Percentiles rank a stretch among this genome's conserved stretches.
Conservation (phyloP, 2,329 filamentous ascomycete species). For the Alternaria incomplexa region DNA sequence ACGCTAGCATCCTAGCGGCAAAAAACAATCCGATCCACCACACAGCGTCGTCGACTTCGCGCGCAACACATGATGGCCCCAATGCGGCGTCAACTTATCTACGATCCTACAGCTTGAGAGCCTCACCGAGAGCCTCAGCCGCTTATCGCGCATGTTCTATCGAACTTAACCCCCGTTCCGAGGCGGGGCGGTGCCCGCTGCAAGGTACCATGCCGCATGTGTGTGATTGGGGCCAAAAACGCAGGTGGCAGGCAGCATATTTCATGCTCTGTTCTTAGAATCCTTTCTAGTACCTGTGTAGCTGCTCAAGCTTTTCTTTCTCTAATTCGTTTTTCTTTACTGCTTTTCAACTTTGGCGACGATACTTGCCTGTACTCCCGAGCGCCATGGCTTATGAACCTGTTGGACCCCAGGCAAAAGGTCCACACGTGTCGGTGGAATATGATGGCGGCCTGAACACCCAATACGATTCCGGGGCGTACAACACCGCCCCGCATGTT, state of each 20-base stretch:
- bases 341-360: neutral
- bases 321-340: neutral
- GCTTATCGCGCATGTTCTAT: neutral
- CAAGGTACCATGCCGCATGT: neutral
- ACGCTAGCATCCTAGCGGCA: neutral
- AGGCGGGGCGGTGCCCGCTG: neutral
- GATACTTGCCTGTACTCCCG: no score
- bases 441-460: constrained; percentile 14
- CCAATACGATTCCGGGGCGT: constrained; percentile 9
- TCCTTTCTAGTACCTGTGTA: neutral
- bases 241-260: neutral
- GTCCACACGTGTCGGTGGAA: neutral
- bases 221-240: neutral
- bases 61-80: neutral
- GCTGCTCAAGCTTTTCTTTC: neutral
- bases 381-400: constrained; percentile 5
- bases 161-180: neutral
- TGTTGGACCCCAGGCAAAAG: neutral
- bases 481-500: constrained; percentile 6
- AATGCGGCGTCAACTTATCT: neutral
- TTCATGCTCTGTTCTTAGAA: neutral
- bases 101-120: neutral
- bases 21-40: neutral
- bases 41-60: neutral
- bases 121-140: neutral